Base-by-base conservation (phyloP, 2,329 filamentous ascomycete genomes). In the Parafenestella ontariensis region DNA sequence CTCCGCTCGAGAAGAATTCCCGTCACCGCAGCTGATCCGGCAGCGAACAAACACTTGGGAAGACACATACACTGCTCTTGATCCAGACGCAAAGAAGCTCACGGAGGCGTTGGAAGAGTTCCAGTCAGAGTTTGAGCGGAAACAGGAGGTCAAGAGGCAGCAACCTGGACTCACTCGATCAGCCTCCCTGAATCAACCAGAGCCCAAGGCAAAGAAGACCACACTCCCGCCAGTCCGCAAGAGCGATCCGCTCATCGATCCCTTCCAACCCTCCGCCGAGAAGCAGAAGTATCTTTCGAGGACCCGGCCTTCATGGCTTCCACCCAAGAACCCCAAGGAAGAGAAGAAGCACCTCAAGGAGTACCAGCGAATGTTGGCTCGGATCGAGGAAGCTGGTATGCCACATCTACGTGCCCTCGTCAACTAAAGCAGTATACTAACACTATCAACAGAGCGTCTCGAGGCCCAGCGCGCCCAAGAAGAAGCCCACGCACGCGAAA, bases 331-430 rank as follows among this genome's bases (percentile, higher is more conserved):
- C 62, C 93, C 92, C 1, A 90, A 90, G 49, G 95, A 99, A 75
- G 95, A 99, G 78, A 90, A 86, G 72, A 89, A 88, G 63, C 95
- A 99, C 75, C 73, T 99, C 62, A 92, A 86, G 68, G 87, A 95
- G 72, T 95, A 93, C 71, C 88, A 93, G 76, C 87, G 84, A 73
- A 93, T 95, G 89, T 91, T 94, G 88, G 66, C 85, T 78, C 60
- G 82, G 40, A 82, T 85, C 24, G 79, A 83, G 36, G 85, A 87
- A 76, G 79, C 82, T 52, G 81, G 82, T 82, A 73, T 64, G 79
- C 69, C 42, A 21, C 18, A 26, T 15, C 20, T 34, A 7, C 20
- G 24, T 28, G 23, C 24, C 21, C 39, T 5, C 10, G 4, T 3
- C n/a, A 2, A 2, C 9, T 24, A 18, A 20, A 44, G n/a, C 17